These are phyloP conservation scores for Xanthoparmelia taractica DNA, from an alignment of 495 filamentous ascomycete species.

Conservation along the genomic window DNA sequence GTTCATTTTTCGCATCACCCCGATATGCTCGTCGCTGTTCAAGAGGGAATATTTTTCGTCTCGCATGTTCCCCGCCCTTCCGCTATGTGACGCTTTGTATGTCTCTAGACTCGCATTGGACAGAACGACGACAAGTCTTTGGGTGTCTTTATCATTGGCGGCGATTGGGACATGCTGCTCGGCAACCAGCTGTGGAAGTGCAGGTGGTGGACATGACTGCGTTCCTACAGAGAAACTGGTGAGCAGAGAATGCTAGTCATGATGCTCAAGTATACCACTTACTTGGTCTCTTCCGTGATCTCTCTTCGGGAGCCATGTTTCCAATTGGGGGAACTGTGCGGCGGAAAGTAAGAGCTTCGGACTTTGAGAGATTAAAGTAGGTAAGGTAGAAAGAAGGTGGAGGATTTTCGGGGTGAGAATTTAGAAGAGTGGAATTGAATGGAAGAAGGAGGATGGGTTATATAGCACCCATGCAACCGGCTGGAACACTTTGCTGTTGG, in stretches of 20 bases:
- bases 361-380: background rate
- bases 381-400: no score
- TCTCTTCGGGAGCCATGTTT: slow-evolving; percentile 34
- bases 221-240: slow-evolving; percentile 47
- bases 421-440: background rate
- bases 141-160: slow-evolving; percentile 74
- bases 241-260: slow-evolving; percentile 2
- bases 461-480: no score
- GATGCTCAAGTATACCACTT: slow-evolving; percentile 24
- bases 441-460: no score
- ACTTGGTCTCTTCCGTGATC: slow-evolving; percentile 46
- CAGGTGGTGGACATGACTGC: slow-evolving; percentile 87
- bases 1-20: slow-evolving; percentile 98
- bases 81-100: slow-evolving; percentile 74
- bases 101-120: slow-evolving; percentile 97
- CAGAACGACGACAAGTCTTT: slow-evolving; percentile 88
- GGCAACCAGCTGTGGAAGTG: slow-evolving; percentile 81
- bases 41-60: slow-evolving; percentile 94
- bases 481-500: no score
- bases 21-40: slow-evolving; percentile 98
- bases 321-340: no score
- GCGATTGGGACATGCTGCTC: slow-evolving; percentile 86
- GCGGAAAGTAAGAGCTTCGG: background rate
- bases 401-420: no score
- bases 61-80: slow-evolving; percentile 56